These are phyloP conservation scores for Hevea brasiliensis DNA, from an alignment of 345 rosid species.

Conservation along the genomic window DNA sequence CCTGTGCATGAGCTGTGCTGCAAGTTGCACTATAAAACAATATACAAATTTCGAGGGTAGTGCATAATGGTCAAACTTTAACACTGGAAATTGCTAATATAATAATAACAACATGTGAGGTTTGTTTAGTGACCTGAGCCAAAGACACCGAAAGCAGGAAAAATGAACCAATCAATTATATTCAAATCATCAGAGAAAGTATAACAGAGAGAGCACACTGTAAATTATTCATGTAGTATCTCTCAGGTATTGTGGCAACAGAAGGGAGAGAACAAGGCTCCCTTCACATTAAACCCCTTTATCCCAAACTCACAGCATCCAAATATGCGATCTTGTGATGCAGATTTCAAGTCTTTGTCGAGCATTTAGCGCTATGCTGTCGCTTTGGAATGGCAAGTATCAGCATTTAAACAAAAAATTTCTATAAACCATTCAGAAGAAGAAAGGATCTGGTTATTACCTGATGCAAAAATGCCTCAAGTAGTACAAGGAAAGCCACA, in stretches of 20 bases:
- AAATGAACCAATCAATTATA: background rate
- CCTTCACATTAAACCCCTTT: too few species aligned
- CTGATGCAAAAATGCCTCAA: background rate
- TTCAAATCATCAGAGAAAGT: too few species aligned
- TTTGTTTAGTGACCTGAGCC: constrained; percentile 5
- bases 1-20: constrained; percentile 1
- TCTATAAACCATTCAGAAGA: too few species aligned
- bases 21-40: background rate
- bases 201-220: background rate
- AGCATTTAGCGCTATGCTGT: too few species aligned
- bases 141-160: background rate
- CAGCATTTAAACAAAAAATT: too few species aligned
- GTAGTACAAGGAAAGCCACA: background rate
- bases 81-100: background rate
- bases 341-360: too few species aligned
- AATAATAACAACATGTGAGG: background rate
- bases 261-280: background rate
- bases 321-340: too few species aligned
- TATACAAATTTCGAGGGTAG: background rate
- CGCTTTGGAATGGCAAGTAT: too few species aligned
- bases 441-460: background rate
- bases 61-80: background rate
- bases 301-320: background rate
- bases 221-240: background rate
- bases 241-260: background rate